A percentile compares a stretch with the other conserved stretches of the same genome.
phyloP scores from a whole-genome alignment of 345 rosid species.

The Populus tremula region DNA sequence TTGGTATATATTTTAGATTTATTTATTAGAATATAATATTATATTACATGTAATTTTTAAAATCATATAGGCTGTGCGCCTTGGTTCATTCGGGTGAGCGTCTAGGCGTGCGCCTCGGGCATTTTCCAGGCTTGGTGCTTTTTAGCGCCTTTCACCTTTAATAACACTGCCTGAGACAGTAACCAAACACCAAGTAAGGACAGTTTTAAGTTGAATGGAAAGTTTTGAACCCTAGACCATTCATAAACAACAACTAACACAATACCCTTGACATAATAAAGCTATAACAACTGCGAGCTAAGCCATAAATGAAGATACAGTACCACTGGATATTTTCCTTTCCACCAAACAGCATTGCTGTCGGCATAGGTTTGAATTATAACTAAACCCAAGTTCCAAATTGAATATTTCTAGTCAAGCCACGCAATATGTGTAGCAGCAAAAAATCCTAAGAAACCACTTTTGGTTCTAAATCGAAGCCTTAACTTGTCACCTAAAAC shows the following conservation, averaged over 20 bases:
- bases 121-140: too few species aligned
- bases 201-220: not conserved
- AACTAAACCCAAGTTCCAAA: not conserved
- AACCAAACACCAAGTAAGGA: too few species aligned
- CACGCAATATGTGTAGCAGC: not conserved
- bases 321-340: not conserved
- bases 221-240: not conserved
- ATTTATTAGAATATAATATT: too few species aligned
- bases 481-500: not conserved
- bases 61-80: too few species aligned
- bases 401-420: not conserved
- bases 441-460: not conserved
- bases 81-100: too few species aligned
- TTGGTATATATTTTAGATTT: too few species aligned
- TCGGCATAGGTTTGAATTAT: not conserved
- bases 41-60: too few species aligned
- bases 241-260: not conserved
- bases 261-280: not conserved
- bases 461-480: not conserved
- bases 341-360: not conserved
- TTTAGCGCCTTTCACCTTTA: too few species aligned
- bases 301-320: not conserved
- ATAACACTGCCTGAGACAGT: too few species aligned
- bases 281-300: not conserved
- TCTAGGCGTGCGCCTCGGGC: too few species aligned